Evolutionary conservation across 306 rosid genomes (phyloP).

Genomic region (Prunus armeniaca): DNA sequence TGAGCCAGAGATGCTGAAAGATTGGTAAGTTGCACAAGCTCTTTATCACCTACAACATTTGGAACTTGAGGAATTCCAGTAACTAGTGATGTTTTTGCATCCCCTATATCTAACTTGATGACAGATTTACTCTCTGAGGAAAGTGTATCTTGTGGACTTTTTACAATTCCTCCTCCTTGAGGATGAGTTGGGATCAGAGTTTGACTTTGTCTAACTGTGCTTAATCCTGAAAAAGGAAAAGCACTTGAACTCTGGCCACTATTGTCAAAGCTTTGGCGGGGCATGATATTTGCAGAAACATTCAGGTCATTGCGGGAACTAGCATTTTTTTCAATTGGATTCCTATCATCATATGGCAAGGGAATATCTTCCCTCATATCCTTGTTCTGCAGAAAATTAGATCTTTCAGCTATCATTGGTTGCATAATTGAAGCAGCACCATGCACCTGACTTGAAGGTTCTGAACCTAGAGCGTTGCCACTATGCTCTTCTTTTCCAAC

Average conservation of each 20-base stretch:
- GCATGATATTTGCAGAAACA: conserved; percentile 30
- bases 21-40: conserved; percentile 52
- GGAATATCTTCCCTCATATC: conserved; percentile 30
- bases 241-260: conserved; percentile 38
- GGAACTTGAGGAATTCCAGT: conserved; percentile 47
- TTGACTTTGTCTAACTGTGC: conserved; percentile 47
- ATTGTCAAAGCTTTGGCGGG: conserved; percentile 48
- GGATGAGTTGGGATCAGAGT: conserved; percentile 41
- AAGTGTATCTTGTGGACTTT: conserved; percentile 40
- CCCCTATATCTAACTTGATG: conserved; percentile 39
- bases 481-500: conserved; percentile 48
- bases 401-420: conserved; percentile 38
- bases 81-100: conserved; percentile 45
- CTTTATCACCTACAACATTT: conserved; percentile 53
- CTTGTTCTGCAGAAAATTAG: conserved; percentile 30
- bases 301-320: conserved; percentile 35
- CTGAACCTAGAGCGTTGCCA: conserved; percentile 40
- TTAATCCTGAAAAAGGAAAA: conserved; percentile 37
- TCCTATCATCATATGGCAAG: conserved; percentile 37
- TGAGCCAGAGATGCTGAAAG: conserved; percentile 88
- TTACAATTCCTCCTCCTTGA: conserved; percentile 41
- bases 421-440: conserved; percentile 32
- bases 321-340: conserved; percentile 25
- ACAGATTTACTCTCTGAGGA: conserved; percentile 44
- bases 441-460: conserved; percentile 35